Conservation (phyloP, 2,329 filamentous ascomycete species). For the Teratosphaeria gauchensis region DNA sequence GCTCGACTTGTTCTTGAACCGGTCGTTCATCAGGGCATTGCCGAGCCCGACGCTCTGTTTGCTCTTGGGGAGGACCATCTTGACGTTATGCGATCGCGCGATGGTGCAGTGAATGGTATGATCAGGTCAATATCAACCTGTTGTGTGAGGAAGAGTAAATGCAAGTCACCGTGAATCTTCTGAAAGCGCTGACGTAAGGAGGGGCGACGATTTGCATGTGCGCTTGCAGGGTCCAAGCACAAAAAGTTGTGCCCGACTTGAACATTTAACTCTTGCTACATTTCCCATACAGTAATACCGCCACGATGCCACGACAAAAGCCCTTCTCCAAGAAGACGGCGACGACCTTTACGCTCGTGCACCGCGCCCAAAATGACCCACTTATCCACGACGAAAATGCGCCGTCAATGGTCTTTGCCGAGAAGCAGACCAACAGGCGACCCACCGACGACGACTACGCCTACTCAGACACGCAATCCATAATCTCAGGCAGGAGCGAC, state of each 20-base stretch:
- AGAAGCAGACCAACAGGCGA: conserved; percentile 13
- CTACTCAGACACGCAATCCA: conserved; percentile 19
- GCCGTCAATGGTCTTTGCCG: conserved; percentile 84
- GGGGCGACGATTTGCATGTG: neutral
- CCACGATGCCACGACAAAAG: conserved; percentile 57
- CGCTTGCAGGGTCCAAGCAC: neutral
- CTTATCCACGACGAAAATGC: conserved; percentile 86
- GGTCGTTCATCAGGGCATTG: conserved; percentile 81
- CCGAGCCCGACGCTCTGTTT: conserved; percentile 92
- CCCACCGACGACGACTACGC: conserved; percentile 14
- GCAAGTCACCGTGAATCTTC: neutral
- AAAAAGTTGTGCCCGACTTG: neutral
- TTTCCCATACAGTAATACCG: conserved; percentile 10
- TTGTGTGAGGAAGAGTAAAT: too few species aligned
- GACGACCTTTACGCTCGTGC: conserved; percentile 86
- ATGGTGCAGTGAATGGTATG: neutral
- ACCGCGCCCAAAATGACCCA: conserved; percentile 94
- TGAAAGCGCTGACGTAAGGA: neutral
- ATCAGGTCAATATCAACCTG: neutral
- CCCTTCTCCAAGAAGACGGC: conserved; percentile 89
- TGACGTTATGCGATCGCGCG: neutral
- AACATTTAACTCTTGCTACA: conserved; percentile 23
- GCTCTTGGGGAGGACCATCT: conserved; percentile 76
- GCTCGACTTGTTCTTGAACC: conserved; percentile 82
- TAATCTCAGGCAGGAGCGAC: conserved; percentile 27